Conservation (phyloP, 140 eudicot species). For the Bidens hawaiensis region DNA sequence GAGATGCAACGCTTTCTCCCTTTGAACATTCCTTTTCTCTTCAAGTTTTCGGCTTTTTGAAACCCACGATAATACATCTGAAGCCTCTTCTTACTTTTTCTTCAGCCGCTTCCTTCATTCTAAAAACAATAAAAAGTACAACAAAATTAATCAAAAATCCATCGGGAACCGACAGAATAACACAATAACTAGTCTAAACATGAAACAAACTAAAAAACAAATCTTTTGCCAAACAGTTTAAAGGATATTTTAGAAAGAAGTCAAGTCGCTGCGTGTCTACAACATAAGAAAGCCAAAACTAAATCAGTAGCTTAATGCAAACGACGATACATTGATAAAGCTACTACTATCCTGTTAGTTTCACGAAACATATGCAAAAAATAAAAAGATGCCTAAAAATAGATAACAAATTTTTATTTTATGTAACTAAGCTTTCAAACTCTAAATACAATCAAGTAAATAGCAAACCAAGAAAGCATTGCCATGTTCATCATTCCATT, state of each 20-base stretch:
- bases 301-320: no score
- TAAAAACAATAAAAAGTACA: conserved; percentile 7
- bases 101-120: conserved; percentile 87
- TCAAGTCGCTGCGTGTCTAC: not conserved
- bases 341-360: no score
- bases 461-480: no score
- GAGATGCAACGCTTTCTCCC: conserved; percentile 70
- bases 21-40: conserved; percentile 64
- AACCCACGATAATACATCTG: conserved; percentile 88
- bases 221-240: not conserved
- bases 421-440: no score
- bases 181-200: not conserved
- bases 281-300: not conserved
- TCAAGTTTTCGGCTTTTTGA: conserved; percentile 75
- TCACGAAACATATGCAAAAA: no score
- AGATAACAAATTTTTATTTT: no score
- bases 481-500: no score
- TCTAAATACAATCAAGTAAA: no score
- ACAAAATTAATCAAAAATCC: not conserved
- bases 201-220: not conserved
- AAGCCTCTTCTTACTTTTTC: conserved; percentile 58
- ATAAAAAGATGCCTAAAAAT: no score
- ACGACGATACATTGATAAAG: no score
- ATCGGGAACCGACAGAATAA: not conserved
- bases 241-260: not conserved